These are phyloP conservation scores for Chiua virens DNA, from an alignment of 768 basidiomycete species.

Conservation along the genomic window DNA sequence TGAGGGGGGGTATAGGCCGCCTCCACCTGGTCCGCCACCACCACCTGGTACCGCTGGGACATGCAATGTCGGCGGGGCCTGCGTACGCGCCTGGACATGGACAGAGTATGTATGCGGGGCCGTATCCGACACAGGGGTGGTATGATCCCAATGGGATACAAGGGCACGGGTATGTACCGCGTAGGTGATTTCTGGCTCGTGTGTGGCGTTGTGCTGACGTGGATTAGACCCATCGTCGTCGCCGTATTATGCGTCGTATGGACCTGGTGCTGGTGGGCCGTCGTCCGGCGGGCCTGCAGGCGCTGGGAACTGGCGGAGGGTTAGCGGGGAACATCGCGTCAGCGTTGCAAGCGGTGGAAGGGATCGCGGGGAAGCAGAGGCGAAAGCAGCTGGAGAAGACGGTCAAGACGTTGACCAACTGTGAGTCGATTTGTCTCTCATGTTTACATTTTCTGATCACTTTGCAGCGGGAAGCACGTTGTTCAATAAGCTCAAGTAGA, in stretches of 20 bases:
- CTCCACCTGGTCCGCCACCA: background rate
- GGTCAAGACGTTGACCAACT: conserved; percentile 47
- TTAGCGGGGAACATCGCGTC: conserved; percentile 24
- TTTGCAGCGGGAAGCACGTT: conserved; percentile 2
- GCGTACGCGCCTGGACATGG: background rate
- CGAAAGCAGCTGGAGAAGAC: conserved; percentile 48
- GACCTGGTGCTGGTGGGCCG: background rate
- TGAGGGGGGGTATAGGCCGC: background rate
- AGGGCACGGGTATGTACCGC: conserved; percentile 25
- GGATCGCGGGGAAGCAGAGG: conserved; percentile 52
- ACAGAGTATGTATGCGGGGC: background rate
- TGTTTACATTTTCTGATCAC: background rate
- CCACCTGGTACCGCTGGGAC: background rate
- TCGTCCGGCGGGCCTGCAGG: background rate
- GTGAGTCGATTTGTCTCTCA: conserved; percentile 38
- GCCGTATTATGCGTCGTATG: conserved; percentile 11
- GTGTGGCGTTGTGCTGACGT: background rate
- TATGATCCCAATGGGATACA: background rate
- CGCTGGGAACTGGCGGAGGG: background rate
- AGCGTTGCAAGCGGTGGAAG: conserved; percentile 54
- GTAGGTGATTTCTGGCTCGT: conserved; percentile 31
- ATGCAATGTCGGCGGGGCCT: background rate
- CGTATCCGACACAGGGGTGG: background rate
- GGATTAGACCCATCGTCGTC: conserved; percentile 3
- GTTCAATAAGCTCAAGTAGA: conserved; percentile 3